A percentile compares a stretch with the other conserved stretches of the same genome.
Evolutionary conservation across 2,329 filamentous ascomycete species (phyloP).

Genomic region (Penicillium sclerotiorum): DNA sequence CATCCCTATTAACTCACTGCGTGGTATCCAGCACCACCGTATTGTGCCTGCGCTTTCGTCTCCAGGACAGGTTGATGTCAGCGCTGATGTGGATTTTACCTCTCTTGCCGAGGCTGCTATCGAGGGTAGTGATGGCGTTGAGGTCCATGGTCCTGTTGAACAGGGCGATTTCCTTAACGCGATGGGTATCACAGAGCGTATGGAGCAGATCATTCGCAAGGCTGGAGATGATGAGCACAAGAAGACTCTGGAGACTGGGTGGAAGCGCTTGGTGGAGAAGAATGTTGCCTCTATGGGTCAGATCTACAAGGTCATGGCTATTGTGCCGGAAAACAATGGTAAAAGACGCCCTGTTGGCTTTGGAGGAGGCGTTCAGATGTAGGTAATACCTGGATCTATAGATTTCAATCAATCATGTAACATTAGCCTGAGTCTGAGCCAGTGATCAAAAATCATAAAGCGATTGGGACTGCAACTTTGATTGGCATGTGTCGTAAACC

Average conservation of each 20-base stretch:
- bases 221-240: slow-evolving; percentile 54
- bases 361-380: slow-evolving; percentile 63
- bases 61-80: slow-evolving; percentile 84
- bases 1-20: slow-evolving; percentile 84
- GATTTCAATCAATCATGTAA: neutral
- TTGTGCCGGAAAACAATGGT: slow-evolving; percentile 78
- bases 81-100: slow-evolving; percentile 90
- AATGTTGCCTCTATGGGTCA: slow-evolving; percentile 88
- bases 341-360: slow-evolving; percentile 84
- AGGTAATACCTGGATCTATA: neutral
- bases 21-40: slow-evolving; percentile 79
- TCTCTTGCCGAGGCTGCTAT: slow-evolving; percentile 82
- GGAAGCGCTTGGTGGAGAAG: slow-evolving; percentile 80
- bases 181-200: slow-evolving; percentile 83
- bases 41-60: slow-evolving; percentile 76
- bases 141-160: slow-evolving; percentile 88
- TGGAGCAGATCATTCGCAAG: slow-evolving; percentile 64
- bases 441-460: neutral
- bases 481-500: no score
- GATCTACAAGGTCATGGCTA: slow-evolving; percentile 89
- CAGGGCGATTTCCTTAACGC: slow-evolving; percentile 77
- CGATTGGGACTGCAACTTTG: no score
- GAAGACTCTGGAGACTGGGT: slow-evolving; percentile 69
- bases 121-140: slow-evolving; percentile 73
- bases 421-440: neutral